Conservation (phyloP, 441 rosid species). For the Populus trichocarpa region DNA sequence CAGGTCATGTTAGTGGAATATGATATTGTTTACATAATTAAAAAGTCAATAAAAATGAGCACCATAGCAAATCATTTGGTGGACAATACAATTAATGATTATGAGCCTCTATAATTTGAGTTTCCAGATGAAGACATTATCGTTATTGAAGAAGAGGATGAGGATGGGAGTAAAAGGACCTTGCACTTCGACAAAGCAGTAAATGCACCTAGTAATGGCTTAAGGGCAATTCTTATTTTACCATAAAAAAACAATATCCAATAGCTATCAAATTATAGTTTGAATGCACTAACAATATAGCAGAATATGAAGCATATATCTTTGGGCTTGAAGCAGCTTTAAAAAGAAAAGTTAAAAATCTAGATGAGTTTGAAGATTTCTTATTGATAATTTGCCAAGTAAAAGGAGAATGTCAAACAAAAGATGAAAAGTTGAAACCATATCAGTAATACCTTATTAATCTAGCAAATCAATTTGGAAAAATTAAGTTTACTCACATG, state of each 20-base stretch:
- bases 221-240: background rate
- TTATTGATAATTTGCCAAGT: background rate
- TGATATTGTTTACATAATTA: background rate
- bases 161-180: background rate
- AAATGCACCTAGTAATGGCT: background rate
- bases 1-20: background rate
- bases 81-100: background rate
- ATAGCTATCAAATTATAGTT: background rate
- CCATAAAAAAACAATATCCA: no score
- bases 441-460: background rate
- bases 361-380: background rate
- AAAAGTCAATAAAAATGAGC: background rate
- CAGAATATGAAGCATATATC: fast-evolving
- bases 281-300: no score
- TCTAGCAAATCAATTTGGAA: background rate
- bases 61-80: background rate
- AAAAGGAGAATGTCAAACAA: background rate
- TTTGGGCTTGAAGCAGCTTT: background rate
- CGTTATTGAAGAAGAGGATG: fast-evolving
- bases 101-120: background rate
- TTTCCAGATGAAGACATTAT: background rate
- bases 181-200: background rate
- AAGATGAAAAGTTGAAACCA: background rate
- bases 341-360: background rate
- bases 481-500: background rate